phyloP scores from a whole-genome alignment of 257 asterid genomes.

The Primulina huaijiensis region DNA sequence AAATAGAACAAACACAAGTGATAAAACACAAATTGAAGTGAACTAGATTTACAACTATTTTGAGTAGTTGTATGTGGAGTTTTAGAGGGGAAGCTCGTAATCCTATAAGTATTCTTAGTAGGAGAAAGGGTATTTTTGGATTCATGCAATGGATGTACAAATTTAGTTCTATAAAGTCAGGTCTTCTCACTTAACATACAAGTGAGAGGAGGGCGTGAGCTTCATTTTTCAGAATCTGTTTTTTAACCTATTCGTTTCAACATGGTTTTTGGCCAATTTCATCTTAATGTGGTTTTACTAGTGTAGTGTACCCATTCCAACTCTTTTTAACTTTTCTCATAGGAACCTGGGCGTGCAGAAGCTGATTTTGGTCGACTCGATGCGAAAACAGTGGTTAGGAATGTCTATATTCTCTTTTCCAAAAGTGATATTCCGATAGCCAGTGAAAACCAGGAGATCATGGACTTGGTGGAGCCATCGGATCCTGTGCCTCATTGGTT shows the following conservation, averaged over 20 bases:
- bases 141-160: neutral
- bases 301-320: neutral
- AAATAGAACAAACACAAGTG: no score
- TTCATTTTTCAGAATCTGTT: neutral
- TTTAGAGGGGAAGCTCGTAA: neutral
- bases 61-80: neutral
- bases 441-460: conserved; percentile 46
- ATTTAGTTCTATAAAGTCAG: neutral
- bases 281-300: neutral
- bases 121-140: neutral
- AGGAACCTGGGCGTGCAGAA: conserved; percentile 55
- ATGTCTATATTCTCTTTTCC: conserved; percentile 56
- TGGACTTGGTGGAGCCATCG: conserved; percentile 48
- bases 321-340: neutral
- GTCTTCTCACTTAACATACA: no score
- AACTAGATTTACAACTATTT: no score
- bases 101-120: neutral
- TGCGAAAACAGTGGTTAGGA: conserved; percentile 49
- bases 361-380: conserved; percentile 54
- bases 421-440: conserved; percentile 51
- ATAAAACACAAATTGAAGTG: no score
- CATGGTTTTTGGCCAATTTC: neutral
- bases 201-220: no score
- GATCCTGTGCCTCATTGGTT: conserved; percentile 37
- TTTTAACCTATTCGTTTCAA: neutral